A percentile compares a stretch with the other conserved stretches of the same genome.
Evolutionary conservation across 305 asterid genomes (phyloP).

Genomic region (Caryopteris hybrid): DNA sequence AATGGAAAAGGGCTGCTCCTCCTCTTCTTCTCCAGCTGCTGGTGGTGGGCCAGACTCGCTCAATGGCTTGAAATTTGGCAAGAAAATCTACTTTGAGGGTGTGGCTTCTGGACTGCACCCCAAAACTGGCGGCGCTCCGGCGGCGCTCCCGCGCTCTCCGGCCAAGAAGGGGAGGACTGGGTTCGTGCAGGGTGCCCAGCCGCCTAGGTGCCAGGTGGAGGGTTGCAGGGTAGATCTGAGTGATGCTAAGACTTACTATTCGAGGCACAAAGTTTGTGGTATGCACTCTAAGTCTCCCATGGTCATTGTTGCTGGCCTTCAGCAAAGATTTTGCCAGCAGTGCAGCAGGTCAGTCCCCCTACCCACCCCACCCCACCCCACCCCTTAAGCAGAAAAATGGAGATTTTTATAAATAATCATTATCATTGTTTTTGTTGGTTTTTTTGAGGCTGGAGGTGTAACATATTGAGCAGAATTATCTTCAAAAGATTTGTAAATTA

Average conservation of each 20-base stretch:
- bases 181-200: constrained; percentile 29
- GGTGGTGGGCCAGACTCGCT: constrained; percentile 35
- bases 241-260: constrained; percentile 68
- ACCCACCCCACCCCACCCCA: too few relatives aligned
- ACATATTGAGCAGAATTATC: too few relatives aligned
- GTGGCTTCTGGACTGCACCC: too few relatives aligned
- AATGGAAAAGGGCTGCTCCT: constrained; percentile 44
- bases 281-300: constrained; percentile 60
- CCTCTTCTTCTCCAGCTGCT: constrained; percentile 32
- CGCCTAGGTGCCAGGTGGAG: constrained; percentile 72
- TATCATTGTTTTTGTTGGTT: too few relatives aligned
- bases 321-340: constrained; percentile 80
- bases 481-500: neutral
- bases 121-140: too few relatives aligned
- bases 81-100: constrained; percentile 44
- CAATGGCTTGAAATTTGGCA: constrained; percentile 45
- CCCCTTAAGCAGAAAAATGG: too few relatives aligned
- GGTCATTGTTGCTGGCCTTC: constrained; percentile 57
- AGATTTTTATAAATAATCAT: too few relatives aligned
- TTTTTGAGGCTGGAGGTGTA: too few relatives aligned
- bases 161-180: constrained; percentile 34
- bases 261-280: constrained; percentile 71
- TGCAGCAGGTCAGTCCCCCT: constrained; percentile 61
- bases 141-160: constrained; percentile 36
- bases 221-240: constrained; percentile 66